Evolutionary conservation across 2,329 filamentous ascomycete genomes (phyloP).

Genomic region (Arthrobotrys megalospora): DNA sequence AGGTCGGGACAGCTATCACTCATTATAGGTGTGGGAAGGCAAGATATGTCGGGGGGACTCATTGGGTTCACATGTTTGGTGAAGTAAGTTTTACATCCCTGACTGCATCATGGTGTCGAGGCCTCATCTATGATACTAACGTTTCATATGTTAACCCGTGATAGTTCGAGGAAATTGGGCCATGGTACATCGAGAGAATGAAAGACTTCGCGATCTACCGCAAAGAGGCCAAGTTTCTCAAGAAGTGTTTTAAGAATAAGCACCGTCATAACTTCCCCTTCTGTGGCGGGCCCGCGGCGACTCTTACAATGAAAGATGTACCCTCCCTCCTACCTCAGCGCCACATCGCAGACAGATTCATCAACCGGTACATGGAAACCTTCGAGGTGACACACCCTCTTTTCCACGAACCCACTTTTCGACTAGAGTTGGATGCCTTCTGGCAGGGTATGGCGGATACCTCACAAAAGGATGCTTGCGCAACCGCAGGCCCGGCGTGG

Average conservation of each 20-base stretch:
- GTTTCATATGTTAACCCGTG: background rate
- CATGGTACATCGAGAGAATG: constrained; percentile 48
- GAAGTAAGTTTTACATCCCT: constrained; percentile 27
- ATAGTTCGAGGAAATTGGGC: constrained; percentile 54
- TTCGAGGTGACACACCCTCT: constrained; percentile 51
- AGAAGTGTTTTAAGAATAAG: constrained; percentile 57
- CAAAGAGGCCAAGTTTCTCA: constrained; percentile 52
- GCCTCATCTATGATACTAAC: too few relatives aligned
- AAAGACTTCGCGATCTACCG: constrained; percentile 42
- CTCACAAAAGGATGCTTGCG: background rate
- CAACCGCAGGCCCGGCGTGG: constrained; percentile 27
- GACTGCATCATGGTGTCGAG: background rate
- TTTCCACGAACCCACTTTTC: constrained; percentile 53
- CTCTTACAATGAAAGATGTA: constrained; percentile 31
- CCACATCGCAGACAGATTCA: constrained; percentile 47
- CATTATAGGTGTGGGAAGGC: constrained; percentile 55
- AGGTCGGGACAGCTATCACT: constrained; percentile 52
- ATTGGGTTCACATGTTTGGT: constrained; percentile 58
- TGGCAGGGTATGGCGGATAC: constrained; percentile 28
- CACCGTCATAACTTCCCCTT: constrained; percentile 53
- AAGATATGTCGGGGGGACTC: constrained; percentile 54
- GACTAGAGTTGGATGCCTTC: constrained; percentile 44
- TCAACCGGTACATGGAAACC: constrained; percentile 54
- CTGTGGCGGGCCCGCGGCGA: constrained; percentile 3
- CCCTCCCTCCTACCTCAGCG: constrained; percentile 33